Percentiles rank a stretch among this genome's conserved stretches.
These are phyloP conservation scores for Magnaporthiopsis rhizophila DNA, from an alignment of 2,329 filamentous ascomycete species.

Conservation along the genomic window DNA sequence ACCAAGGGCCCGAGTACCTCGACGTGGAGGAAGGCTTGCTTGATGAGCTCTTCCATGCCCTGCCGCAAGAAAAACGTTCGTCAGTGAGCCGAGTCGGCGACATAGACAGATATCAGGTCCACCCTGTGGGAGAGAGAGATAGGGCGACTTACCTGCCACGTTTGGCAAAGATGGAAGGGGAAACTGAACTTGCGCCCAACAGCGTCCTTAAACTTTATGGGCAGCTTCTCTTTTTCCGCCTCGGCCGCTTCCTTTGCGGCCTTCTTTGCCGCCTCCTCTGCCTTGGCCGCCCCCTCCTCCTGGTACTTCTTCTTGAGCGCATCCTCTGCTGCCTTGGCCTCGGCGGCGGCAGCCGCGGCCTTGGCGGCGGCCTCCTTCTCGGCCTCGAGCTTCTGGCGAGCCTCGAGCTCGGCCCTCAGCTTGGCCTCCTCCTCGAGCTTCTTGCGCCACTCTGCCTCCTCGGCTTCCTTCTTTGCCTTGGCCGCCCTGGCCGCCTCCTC, in stretches of 20 bases:
- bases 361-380: slow-evolving; percentile 39
- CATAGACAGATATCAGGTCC: no score
- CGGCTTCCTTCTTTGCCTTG: slow-evolving; percentile 19
- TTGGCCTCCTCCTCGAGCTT: slow-evolving; percentile 38
- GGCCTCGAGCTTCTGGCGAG: slow-evolving; percentile 35
- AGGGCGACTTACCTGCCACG: slow-evolving; percentile 60
- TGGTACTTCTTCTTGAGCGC: slow-evolving; percentile 42
- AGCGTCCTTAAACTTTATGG: slow-evolving; percentile 86
- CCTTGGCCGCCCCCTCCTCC: slow-evolving; percentile 37
- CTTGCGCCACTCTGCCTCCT: slow-evolving; percentile 33
- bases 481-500: slow-evolving; percentile 27
- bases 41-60: slow-evolving; percentile 83
- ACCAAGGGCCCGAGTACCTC: slow-evolving; percentile 70
- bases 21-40: slow-evolving; percentile 74
- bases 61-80: no score
- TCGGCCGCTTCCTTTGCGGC: slow-evolving; percentile 29
- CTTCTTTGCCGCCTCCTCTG: slow-evolving; percentile 34
- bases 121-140: no score
- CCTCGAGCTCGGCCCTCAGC: slow-evolving; percentile 32
- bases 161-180: slow-evolving; percentile 76
- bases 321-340: slow-evolving; percentile 48
- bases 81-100: no score
- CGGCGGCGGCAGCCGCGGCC: slow-evolving; percentile 33
- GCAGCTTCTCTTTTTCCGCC: slow-evolving; percentile 56
- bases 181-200: slow-evolving; percentile 89